Conservation (phyloP, 164 flowering plant species). For the Amborella trichopoda region DNA sequence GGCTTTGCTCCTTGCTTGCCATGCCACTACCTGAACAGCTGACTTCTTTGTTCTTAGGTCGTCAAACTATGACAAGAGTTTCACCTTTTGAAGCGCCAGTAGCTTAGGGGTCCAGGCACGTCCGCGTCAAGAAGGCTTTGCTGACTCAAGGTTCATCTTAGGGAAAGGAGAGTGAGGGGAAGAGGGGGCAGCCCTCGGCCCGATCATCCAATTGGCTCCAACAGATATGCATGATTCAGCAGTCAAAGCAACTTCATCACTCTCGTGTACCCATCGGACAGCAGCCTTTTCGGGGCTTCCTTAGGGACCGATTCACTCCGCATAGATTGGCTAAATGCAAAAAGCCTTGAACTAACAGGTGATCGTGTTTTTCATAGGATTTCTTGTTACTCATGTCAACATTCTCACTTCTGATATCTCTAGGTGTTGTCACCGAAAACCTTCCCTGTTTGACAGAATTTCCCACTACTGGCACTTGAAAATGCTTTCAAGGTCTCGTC, state of each 20-base stretch:
- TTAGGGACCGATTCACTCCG: not conserved
- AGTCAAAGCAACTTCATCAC: constrained; percentile 4
- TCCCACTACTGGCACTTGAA: not conserved
- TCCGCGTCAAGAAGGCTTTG: too few relatives aligned
- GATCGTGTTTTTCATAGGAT: not conserved
- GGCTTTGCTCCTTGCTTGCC: too few relatives aligned
- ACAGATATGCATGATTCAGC: not conserved
- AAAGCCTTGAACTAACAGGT: not conserved
- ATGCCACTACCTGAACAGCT: too few relatives aligned
- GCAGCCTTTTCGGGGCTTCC: constrained; percentile 6
- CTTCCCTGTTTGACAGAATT: not conserved
- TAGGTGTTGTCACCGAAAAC: not conserved
- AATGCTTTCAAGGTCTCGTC: constrained; percentile 1
- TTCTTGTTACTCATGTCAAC: not conserved
- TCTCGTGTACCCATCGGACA: constrained; percentile 4
- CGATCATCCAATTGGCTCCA: constrained; percentile 8
- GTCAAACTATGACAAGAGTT: too few relatives aligned
- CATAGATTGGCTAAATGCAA: too few relatives aligned
- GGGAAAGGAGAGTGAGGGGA: not conserved
- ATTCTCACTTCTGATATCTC: not conserved
- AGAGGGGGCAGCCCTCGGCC: constrained; percentile 5
- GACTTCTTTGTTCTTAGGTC: too few relatives aligned
- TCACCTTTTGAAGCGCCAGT: too few relatives aligned
- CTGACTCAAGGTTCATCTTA: too few relatives aligned
- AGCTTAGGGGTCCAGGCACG: too few relatives aligned